phyloP scores from a whole-genome alignment of 192 early-diverging fungal species.

The Mortierella antarctica region DNA sequence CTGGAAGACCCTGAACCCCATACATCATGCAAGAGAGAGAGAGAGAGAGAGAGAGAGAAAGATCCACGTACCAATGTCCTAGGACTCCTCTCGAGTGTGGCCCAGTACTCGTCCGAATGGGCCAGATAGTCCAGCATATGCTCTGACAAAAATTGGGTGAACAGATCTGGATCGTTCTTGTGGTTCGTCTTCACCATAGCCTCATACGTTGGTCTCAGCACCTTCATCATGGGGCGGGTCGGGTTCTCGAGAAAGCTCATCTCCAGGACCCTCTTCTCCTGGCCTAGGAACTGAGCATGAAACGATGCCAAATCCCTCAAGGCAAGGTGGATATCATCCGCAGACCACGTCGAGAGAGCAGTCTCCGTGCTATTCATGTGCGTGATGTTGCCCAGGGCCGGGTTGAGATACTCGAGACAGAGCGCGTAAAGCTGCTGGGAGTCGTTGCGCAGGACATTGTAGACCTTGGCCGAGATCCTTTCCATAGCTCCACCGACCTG shows the following conservation, averaged over 20 bases:
- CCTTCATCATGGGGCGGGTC: slow-evolving; percentile 29
- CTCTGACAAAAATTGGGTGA: slow-evolving; percentile 22
- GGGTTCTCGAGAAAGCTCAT: slow-evolving; percentile 51
- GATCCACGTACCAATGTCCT: slow-evolving; percentile 39
- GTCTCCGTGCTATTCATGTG: slow-evolving; percentile 47
- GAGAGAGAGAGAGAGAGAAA: neutral
- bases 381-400: slow-evolving; percentile 23
- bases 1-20: neutral
- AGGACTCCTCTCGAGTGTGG: slow-evolving; percentile 24
- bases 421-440: slow-evolving; percentile 44
- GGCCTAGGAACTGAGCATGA: slow-evolving; percentile 46
- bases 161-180: slow-evolving; percentile 28
- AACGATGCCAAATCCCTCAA: slow-evolving; percentile 37
- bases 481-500: slow-evolving; percentile 37
- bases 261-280: slow-evolving; percentile 15
- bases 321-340: slow-evolving; percentile 33
- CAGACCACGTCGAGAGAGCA: slow-evolving; percentile 21
- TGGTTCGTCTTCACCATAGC: slow-evolving; percentile 35
- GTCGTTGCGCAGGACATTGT: slow-evolving; percentile 50
- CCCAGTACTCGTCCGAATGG: slow-evolving; percentile 45
- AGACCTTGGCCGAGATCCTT: slow-evolving; percentile 46
- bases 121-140: slow-evolving; percentile 31
- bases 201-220: slow-evolving; percentile 37
- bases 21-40: neutral
- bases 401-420: slow-evolving; percentile 44